Percentiles rank a stretch among this genome's conserved stretches.
Evolutionary conservation across 2,329 filamentous ascomycete genomes (phyloP).

Genomic region (Aureobasidium pullulans): DNA sequence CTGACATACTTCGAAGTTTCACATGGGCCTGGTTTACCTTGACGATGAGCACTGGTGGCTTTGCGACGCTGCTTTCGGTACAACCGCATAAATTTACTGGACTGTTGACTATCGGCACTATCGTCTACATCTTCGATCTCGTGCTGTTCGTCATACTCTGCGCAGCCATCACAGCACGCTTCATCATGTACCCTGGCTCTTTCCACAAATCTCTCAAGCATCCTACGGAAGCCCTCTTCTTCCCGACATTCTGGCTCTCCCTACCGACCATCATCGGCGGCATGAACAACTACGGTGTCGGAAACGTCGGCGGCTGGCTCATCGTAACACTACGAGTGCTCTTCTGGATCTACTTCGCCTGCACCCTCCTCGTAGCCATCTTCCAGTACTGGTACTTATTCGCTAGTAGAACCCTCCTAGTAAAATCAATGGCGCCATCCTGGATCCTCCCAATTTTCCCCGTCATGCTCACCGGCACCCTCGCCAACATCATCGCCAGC

Average conservation of each 20-base stretch:
- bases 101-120: slow-evolving; percentile 43
- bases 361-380: slow-evolving; percentile 52
- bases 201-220: slow-evolving; percentile 26
- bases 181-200: slow-evolving; percentile 2
- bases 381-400: slow-evolving; percentile 36
- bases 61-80: slow-evolving; percentile 37
- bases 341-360: slow-evolving; percentile 61
- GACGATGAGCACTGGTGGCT: slow-evolving; percentile 42
- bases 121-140: slow-evolving; percentile 22
- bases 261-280: slow-evolving; percentile 51
- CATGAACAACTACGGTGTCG: slow-evolving; percentile 58
- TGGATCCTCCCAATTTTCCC: slow-evolving; percentile 20
- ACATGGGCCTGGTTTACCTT: slow-evolving; percentile 31
- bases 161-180: slow-evolving; percentile 2
- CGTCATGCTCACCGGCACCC: slow-evolving; percentile 28
- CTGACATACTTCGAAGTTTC: slow-evolving; percentile 2
- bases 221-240: slow-evolving; percentile 45
- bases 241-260: slow-evolving; percentile 35
- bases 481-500: slow-evolving; percentile 27
- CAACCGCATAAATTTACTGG: slow-evolving; percentile 41
- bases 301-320: slow-evolving; percentile 46
- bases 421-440: slow-evolving; percentile 13
- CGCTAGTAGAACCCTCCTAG: background rate
- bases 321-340: slow-evolving; percentile 51
- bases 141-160: slow-evolving; percentile 14